Evolutionary conservation across 345 rosid genomes (phyloP), one percentile per base, ranked within the genome.

Genomic region (Rhodamnia rubescens): DNA sequence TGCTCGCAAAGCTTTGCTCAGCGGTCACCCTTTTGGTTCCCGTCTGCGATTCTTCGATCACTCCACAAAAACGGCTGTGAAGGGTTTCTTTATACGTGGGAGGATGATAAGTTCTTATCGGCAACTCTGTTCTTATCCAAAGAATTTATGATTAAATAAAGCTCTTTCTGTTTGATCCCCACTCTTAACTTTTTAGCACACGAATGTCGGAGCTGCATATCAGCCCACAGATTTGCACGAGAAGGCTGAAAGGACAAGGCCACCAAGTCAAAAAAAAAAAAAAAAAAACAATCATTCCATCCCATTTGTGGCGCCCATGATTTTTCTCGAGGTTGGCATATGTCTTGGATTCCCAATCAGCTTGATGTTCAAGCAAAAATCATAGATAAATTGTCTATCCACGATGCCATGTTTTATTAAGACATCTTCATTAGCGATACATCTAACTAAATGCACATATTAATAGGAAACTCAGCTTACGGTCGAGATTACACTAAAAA

Each of bases 121-220:
- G 9, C 32, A 54, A 4, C 86, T 51, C 87, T 87, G 90, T 82
- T 85, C 91, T 88, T 85, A 90, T 88, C 92, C 83, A 2, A 2
- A 36, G 15, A 9, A 8, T 69, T 69, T 69, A 18, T 69, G 80
- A 69, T 69, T 36, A 8, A 4, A 0, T 18, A 69, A 69, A 2
- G 47, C 80, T 36, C 24, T 8, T 36, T 32, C 15, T 8, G 47
- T 32, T 4, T 20, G 7, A 69, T 36, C 5, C 80, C 80, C 47
- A 10, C 80, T 32, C 6, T 61, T 16, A 29, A 20, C 11, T 36
- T 36, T 22, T 2, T 7, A 0, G 14, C 26, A 5, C 80, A 4
- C 2, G 24, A 69, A 36, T 18, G 42, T 36, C 4, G 80, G 47
- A 69, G 80, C 24, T 0, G 18, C 78, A 4, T 69, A 14, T 69